Conservation (phyloP, 192 early-diverging fungal genomes). For the Entomortierella lignicola region DNA sequence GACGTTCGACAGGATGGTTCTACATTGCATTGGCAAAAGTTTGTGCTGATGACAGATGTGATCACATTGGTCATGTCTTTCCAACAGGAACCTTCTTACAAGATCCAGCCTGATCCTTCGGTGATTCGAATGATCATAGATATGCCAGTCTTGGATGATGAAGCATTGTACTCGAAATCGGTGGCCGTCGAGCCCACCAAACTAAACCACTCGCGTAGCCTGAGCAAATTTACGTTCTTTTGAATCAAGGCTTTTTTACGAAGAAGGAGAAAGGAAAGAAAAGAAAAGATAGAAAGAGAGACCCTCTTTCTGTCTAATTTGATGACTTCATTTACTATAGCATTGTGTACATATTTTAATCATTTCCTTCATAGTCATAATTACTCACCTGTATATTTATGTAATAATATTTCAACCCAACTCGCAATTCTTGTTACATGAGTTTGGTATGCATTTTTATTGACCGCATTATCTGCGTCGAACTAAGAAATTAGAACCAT, state of each 20-base stretch:
- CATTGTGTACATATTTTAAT: no score
- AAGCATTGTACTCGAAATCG: conserved; percentile 52
- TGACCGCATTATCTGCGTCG: no score
- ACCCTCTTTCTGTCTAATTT: not conserved
- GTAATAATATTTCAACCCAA: not conserved
- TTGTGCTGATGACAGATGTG: conserved; percentile 73
- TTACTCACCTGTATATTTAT: no score
- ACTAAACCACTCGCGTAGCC: conserved; percentile 31
- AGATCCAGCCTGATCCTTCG: conserved; percentile 41
- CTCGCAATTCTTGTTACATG: not conserved
- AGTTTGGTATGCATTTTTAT: no score
- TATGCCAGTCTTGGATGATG: conserved; percentile 44
- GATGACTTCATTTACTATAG: no score
- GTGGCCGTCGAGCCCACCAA: conserved; percentile 45
- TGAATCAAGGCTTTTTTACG: not conserved
- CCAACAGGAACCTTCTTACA: conserved; percentile 51
- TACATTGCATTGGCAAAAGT: conserved; percentile 78
- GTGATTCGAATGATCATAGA: conserved; percentile 41
- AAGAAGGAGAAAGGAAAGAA: not conserved
- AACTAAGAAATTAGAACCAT: no score
- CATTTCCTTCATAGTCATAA: no score
- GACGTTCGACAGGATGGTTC: conserved; percentile 69
- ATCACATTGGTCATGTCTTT: conserved; percentile 68
- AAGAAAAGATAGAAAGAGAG: not conserved
- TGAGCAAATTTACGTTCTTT: conserved; percentile 40